Evolutionary conservation across 352 stramenopile genomes (phyloP).

Genomic region (Phytophthora colocasiae): DNA sequence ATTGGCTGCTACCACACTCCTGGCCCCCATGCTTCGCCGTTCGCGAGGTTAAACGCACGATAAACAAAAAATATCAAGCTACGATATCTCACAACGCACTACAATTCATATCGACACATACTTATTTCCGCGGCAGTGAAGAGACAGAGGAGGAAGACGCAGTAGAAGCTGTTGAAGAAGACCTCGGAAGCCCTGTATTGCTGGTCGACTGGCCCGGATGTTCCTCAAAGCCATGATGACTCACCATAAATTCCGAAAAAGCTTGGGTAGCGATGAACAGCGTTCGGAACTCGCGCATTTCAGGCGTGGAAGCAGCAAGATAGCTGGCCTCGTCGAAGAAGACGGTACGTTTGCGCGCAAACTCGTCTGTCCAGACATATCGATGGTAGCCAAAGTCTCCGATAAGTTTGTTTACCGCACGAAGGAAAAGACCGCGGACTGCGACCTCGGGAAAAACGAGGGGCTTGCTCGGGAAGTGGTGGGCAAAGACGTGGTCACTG

Average conservation of each 20-base stretch:
- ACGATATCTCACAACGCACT: slow-evolving; percentile 23
- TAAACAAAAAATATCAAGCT: slow-evolving; percentile 20
- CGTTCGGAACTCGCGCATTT: slow-evolving; percentile 85
- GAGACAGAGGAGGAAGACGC: slow-evolving; percentile 32
- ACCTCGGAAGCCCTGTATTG: slow-evolving; percentile 9
- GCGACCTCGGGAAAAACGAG: slow-evolving; percentile 77
- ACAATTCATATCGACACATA: slow-evolving; percentile 33
- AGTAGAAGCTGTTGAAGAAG: slow-evolving; percentile 23
- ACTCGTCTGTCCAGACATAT: slow-evolving; percentile 88
- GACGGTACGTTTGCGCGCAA: slow-evolving; percentile 74
- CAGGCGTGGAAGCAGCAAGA: slow-evolving; percentile 69
- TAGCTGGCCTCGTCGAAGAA: slow-evolving; percentile 91
- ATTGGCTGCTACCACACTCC: slow-evolving; percentile 32
- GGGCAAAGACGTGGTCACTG: slow-evolving; percentile 75
- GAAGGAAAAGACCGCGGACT: slow-evolving; percentile 73
- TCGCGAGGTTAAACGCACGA: neutral
- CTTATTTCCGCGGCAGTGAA: slow-evolving; percentile 28
- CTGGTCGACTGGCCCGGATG: slow-evolving; percentile 40
- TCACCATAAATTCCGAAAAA: slow-evolving; percentile 87
- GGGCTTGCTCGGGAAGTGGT: slow-evolving; percentile 72
- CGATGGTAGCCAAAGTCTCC: slow-evolving; percentile 87
- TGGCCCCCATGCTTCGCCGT: slow-evolving; percentile 38
- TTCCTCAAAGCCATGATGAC: slow-evolving; percentile 84
- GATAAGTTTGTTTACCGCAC: slow-evolving; percentile 73
- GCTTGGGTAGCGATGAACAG: slow-evolving; percentile 87